Evolutionary conservation across 495 filamentous ascomycete species (phyloP), one percentile per base, ranked within the genome.

Genomic region (Pyronema domesticum): DNA sequence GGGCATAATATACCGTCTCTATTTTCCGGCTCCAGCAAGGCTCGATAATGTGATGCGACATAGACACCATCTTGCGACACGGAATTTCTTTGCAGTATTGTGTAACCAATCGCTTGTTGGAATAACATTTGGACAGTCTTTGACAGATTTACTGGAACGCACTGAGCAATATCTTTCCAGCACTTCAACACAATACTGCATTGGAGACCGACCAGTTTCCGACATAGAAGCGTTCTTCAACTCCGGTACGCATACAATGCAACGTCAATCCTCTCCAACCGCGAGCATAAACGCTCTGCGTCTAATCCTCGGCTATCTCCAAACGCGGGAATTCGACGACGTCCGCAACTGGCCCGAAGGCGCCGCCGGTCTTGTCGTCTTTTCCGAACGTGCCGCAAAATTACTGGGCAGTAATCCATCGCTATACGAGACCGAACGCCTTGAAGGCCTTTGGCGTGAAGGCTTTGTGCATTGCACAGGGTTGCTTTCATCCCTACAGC

Each of bases 401-500:
- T 30, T 30, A 30, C 23, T 30, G 5, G 75, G 52, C 14, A 14
- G 1, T 7, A 35, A 46, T 7, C 30, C 36, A 19, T 14, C 18
- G 2, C 39, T 37, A 1, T 14, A 3, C 9, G 62, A 55, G n/a
- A n/a, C 60, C 18, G 50, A 58, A 3, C 73, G 74, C 15, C 80
- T 80, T 72, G 73, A 77, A 19, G 74, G 79, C 55, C 78, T 80
- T 14, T 86, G 80, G 74, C 71, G 74, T 3, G 81, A 85, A 63
- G 72, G 77, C 14, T 86, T 81, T 61, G 71, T 78, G 9, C 82
- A 86, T 55, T 77, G 75, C 57, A 77, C 74, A 11, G 82, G 82
- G 10, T 78, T 83, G 79, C 67, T 73, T 19, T 65, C 66, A 11
- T 71, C 69, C 5, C 60, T 82, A 17, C 74, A 80, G 58, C 62